Evolutionary conservation across 768 basidiomycete species (phyloP), one percentile per base, ranked within the genome.

Genomic region (Podaxis carcinomalis): DNA sequence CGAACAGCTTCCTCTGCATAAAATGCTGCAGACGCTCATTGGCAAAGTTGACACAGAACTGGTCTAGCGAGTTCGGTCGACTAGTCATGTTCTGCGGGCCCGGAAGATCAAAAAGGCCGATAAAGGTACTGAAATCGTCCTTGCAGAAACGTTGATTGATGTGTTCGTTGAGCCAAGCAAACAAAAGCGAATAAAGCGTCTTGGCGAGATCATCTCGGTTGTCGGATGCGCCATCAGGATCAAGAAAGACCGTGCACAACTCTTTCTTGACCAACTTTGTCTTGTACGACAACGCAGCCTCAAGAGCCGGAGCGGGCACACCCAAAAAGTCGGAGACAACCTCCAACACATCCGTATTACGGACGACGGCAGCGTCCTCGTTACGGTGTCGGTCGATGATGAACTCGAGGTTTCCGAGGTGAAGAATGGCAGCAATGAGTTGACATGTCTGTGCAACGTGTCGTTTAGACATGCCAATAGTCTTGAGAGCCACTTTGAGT

Each of bases 361-460:
- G 84, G 1, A 98, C 93, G 28, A 95, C 89, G 2, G 97, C 95
- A 0, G 93, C 93, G 64, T 97, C 96, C 69, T 93, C 89, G 67
- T 97, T 95, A 14, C 89, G 82, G 63, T 81, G 77, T 9, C 89
- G 83, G 72, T 96, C 95, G 62, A 91, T 80, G 13, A 79, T 88
- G 73, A 98, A 98, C 68, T 97, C 92, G 65, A 99, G 83, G 69
- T 98, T 96, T 28, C 97, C 96, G 25, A 98, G 86, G 69, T 98
- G 97, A 28, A 98, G 84, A 70, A 99, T 98, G 44, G 94, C 92
- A 11, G 97, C 95, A 56, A 98, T 73, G 52, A 98, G 84, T 72
- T 98, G 96, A 71, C 93, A 98, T 0, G 94, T 90, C 70, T 97
- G 94, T 0, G 95, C 95, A 57, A 99, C 95, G 63, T 94, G 89